Percentiles rank a stretch among this genome's conserved stretches.
Evolutionary conservation across 2,329 filamentous ascomycete species (phyloP).

Genomic region (Colletotrichum limetticola): DNA sequence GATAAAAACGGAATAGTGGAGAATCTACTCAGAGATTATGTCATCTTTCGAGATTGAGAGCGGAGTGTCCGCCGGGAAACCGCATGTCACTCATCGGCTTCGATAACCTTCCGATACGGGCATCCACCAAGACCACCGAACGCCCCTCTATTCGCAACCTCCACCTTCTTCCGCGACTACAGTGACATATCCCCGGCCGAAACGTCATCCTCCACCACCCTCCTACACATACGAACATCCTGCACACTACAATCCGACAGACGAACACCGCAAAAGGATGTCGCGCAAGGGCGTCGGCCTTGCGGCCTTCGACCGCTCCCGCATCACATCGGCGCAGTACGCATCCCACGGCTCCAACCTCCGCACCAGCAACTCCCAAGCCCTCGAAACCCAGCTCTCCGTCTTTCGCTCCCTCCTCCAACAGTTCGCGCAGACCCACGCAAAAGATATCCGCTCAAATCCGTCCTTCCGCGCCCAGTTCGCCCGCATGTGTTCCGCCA

Average conservation of each 20-base stretch:
- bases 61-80: not conserved
- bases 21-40: constrained; percentile 6
- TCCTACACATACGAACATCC: not conserved
- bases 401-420: constrained; percentile 96
- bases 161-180: not conserved
- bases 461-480: constrained; percentile 96
- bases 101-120: constrained; percentile 5
- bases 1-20: not conserved
- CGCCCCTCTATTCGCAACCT: constrained; percentile 6
- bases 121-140: constrained; percentile 2
- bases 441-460: constrained; percentile 94
- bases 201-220: not conserved
- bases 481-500: constrained; percentile 96
- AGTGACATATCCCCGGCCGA: not conserved
- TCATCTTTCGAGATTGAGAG: constrained; percentile 5
- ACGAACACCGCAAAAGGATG: constrained; percentile 53
- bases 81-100: constrained; percentile 10
- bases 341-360: constrained; percentile 89
- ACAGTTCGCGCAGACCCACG: constrained; percentile 94
- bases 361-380: constrained; percentile 84
- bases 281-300: constrained; percentile 88
- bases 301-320: constrained; percentile 87
- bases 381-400: constrained; percentile 90
- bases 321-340: constrained; percentile 88
- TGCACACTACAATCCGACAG: not conserved